Conservation (phyloP, 352 stramenopile genomes). For the Thraustotheca clavata region DNA sequence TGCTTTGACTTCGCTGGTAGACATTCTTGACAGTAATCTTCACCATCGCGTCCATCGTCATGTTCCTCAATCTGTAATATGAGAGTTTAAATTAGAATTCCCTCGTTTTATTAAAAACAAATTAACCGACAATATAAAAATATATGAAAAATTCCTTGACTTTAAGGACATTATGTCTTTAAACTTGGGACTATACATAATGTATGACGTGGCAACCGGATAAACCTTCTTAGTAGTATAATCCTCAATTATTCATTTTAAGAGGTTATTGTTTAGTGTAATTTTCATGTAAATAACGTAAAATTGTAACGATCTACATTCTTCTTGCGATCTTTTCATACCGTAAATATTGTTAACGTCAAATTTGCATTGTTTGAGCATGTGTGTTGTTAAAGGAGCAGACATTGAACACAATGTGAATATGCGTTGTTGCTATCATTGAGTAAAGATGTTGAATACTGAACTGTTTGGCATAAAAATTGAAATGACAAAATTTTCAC, state of each 20-base stretch:
- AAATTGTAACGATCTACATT: no score
- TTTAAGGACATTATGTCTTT: slow-evolving; percentile 4
- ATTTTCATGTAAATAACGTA: background rate
- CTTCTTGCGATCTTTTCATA: no score
- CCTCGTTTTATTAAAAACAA: slow-evolving; percentile 1
- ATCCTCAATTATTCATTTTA: background rate
- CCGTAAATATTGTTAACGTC: no score
- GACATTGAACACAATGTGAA: background rate
- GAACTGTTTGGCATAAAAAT: no score
- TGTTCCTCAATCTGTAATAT: slow-evolving; percentile 6
- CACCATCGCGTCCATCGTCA: slow-evolving; percentile 23
- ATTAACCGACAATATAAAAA: background rate
- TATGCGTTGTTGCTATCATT: no score
- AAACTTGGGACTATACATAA: background rate
- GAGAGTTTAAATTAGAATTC: background rate
- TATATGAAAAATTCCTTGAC: background rate
- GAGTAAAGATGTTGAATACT: no score
- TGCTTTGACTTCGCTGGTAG: slow-evolving; percentile 47
- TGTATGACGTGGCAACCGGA: slow-evolving; percentile 19
- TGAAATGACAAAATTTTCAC: no score
- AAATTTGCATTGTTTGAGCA: no score
- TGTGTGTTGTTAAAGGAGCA: background rate
- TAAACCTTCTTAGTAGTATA: background rate
- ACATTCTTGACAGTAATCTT: slow-evolving; percentile 76
- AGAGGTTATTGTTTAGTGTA: background rate